Base-by-base conservation (phyloP, 805 yeast species). In the Cyberlindnera mrakii region DNA sequence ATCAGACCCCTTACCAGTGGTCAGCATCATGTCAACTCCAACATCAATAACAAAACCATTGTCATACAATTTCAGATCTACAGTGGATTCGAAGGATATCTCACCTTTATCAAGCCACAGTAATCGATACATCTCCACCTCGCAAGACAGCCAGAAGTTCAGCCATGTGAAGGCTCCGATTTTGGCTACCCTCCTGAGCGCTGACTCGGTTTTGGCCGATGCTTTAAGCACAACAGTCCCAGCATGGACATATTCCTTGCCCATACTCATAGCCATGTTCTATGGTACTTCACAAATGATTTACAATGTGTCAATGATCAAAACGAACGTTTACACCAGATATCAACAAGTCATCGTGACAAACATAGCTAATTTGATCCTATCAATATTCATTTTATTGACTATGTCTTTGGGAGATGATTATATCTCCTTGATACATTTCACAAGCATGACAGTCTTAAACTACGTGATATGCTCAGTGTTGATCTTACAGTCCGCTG, bases 311-410 rank as follows among this genome's bases (percentile, higher is more conserved):
- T 83, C 63, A 85, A 74, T 69, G 84, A 96, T 56, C 85, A 74
- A 42, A 86, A 82, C 59, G 83, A 74, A 8, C 95, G 96, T 52
- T 95, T 75, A 60, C 95, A 78, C 38, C 95, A 88, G 40, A 84
- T 96, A 51, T 87, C 87, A 42, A 95, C 96, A 10, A 93, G 85
- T 37, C 96, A 96, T 59, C 95, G 71, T 44, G 95, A 96, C 52
- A 85, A 68, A 35, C 11, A 9, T 32, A 3, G 25, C 37, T 49
- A 65, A 43, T 47, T 49, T 30, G 57, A 57, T 31, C 50, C 63
- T 42, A 42, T 64, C 49, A 41, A 55, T 44, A 45, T 45, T 44
- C 56, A 59, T 40, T 45, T 9, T 19, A 3, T 4, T 18, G 2
- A 34, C 40, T 7, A 30, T 25, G 30, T 5, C 33, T 16, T 15